phyloP scores from a whole-genome alignment of 129 eudicot genomes.

The Helianthus tuberosus region DNA sequence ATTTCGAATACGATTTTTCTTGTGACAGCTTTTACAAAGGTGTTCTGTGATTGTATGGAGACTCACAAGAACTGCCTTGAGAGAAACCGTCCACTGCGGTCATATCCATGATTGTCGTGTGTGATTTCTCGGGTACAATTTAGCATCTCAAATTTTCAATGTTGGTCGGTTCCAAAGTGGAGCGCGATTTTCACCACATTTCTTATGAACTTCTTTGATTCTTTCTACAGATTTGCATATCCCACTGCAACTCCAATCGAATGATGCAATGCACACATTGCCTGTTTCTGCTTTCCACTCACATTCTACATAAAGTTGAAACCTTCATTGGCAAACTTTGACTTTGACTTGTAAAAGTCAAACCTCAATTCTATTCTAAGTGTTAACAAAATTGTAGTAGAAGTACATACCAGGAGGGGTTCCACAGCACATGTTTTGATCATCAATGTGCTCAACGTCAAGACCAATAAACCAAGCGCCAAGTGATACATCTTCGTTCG shows the following conservation, averaged over 20 bases:
- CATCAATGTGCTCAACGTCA: too few species aligned
- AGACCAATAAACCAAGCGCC: too few species aligned
- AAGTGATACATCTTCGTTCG: too few species aligned
- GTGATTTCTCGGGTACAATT: conserved; percentile 2
- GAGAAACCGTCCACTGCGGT: background rate
- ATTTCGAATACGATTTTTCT: too few species aligned
- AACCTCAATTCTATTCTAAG: background rate
- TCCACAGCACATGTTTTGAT: conserved; percentile 68
- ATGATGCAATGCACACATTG: conserved; percentile 65
- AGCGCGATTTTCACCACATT: conserved; percentile 57
- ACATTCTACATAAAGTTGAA: conserved; percentile 3
- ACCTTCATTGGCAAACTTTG: conserved; percentile 10
- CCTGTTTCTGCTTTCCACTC: conserved; percentile 59
- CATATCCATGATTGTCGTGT: background rate
- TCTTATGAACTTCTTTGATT: conserved; percentile 62
- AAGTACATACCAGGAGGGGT: conserved; percentile 56
- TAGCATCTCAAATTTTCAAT: conserved; percentile 18
- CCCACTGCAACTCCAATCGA: conserved; percentile 79
- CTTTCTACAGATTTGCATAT: conserved; percentile 75
- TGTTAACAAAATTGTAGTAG: background rate
- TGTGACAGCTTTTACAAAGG: too few species aligned
- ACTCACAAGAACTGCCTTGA: conserved; percentile 10
- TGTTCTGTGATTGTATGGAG: background rate
- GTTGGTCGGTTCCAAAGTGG: conserved; percentile 45
- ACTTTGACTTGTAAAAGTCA: conserved; percentile 15